Evolutionary conservation across 495 filamentous ascomycete species (phyloP), one percentile per base, ranked within the genome.

Genomic region (Penicillium fimorum): DNA sequence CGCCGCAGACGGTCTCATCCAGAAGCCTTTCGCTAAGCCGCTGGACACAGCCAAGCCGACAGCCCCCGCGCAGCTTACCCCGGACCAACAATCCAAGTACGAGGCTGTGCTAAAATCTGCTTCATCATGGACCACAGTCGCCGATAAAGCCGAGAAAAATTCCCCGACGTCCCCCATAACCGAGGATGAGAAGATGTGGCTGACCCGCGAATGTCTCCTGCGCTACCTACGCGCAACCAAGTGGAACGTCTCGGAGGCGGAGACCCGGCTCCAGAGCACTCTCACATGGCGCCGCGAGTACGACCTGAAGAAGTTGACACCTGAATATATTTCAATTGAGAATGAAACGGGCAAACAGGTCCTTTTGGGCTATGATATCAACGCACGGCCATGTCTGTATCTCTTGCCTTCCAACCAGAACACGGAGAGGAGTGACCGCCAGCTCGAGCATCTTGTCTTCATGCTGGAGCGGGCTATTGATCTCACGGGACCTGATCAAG

Each of bases 261-360:
- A 84, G 61, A 87, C 85, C 59, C 87, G 94, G 1, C 68, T 98
- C 15, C 85, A 87, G 54, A 80, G 79, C 18, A 97, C 93, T 0
- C 75, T 97, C 22, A 80, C 82, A 46, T 98, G 94, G 94, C 83
- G 94, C 38, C 79, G 92, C 10, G 92, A 97, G 60, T 97, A 94
- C 58, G 89, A 89, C 11, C 71, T 90, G 35, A 81, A 88, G 37
- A 79, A 78, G 24, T 78, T 92, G 70, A 90, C 89, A 0, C 77
- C 87, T 3, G 93, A 96, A 4, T 85, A 94, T 66, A 91, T 97
- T 61, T 87, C 85, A 1, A 82, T 86, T 5, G 94, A 98, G 75
- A 95, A 96, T 71, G 91, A 90, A 73, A 98, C 94, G 4, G 94
- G 94, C 15, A 98, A 98, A 74, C 93, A 96, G 69, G 78, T 96